Evolutionary conservation across 2,329 filamentous ascomycete genomes (phyloP), one percentile per base, ranked within the genome.

Genomic region (Penicillium expansum): DNA sequence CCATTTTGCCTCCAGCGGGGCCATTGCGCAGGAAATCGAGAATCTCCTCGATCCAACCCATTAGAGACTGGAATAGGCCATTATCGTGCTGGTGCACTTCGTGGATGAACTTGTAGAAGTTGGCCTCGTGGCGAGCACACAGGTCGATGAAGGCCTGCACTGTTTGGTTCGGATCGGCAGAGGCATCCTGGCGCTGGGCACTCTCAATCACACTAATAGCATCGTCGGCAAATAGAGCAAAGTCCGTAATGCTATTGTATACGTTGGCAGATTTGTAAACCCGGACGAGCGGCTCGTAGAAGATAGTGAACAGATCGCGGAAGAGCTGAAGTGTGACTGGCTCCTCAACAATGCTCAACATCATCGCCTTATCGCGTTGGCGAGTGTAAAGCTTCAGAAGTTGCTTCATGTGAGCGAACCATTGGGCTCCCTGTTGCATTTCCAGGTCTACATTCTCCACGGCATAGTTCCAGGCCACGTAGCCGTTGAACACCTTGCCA

Each of bases 191-290:
- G 30, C 83, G 79, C 65, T 88, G 86, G 38, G 84, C 85, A 42
- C 82, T 81, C 67, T 88, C 85, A 51, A 89, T 84, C 62, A 92
- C 91, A 69, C 86, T 83, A 65, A 97, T 96, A 71, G 92, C 90
- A 72, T 99, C 94, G 69, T 97, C 92, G 52, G 94, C 86, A 67
- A 99, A 99, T 38, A 86, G 82, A 0, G 93, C 90, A 77, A 99
- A 97, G 74, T 99, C 94, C 0, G 93, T 97, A 58, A 99, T 93
- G 70, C 90, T 95, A 79, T 87, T 94, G 81, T 97, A 97, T 27
- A 99, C 93, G 67, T 97, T 99, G 62, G 94, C 94, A 20, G 92
- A 96, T 77, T 97, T 99, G 82, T 99, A 99, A 0, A 99, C 94
- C 47, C 94, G 85, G 16, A 99, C 91, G 22, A 99, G 86, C 0